Evolutionary conservation across 768 basidiomycete genomes (phyloP).

Genomic region (Dioszegia aurantiaca): DNA sequence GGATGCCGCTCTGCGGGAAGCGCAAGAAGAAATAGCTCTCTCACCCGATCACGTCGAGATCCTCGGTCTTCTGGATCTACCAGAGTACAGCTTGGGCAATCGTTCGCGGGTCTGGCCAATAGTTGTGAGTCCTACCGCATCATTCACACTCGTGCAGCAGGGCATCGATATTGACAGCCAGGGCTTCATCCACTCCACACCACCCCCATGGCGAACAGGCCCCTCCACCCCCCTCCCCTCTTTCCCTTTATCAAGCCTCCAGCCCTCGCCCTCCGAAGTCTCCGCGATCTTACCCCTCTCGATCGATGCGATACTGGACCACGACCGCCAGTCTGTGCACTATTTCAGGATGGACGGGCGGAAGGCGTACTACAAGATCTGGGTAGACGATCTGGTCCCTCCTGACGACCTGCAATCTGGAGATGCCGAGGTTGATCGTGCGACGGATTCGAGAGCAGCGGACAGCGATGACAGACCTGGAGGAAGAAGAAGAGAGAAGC

Average conservation of each 20-base stretch:
- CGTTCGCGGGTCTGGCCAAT: conserved; percentile 45
- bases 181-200: conserved; percentile 30
- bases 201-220: background rate
- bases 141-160: background rate
- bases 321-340: conserved; percentile 23
- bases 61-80: conserved; percentile 28
- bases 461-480: background rate
- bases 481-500: background rate
- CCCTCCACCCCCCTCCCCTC: conserved; percentile 24
- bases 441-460: background rate
- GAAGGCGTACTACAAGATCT: conserved; percentile 35
- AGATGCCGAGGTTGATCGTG: background rate
- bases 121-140: conserved; percentile 31
- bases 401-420: background rate
- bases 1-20: conserved; percentile 36
- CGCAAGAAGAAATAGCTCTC: conserved; percentile 37
- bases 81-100: conserved; percentile 46
- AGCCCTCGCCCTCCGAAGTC: conserved; percentile 40
- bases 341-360: conserved; percentile 28
- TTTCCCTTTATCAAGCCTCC: conserved; percentile 24
- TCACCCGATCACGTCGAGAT: conserved; percentile 35
- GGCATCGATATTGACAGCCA: background rate
- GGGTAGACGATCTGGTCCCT: conserved; percentile 27
- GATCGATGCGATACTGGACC: conserved; percentile 20
- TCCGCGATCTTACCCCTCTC: conserved; percentile 40